These are phyloP conservation scores for Kalmusia sp. DNA, from an alignment of 2,329 filamentous ascomycete species.

Conservation along the genomic window DNA sequence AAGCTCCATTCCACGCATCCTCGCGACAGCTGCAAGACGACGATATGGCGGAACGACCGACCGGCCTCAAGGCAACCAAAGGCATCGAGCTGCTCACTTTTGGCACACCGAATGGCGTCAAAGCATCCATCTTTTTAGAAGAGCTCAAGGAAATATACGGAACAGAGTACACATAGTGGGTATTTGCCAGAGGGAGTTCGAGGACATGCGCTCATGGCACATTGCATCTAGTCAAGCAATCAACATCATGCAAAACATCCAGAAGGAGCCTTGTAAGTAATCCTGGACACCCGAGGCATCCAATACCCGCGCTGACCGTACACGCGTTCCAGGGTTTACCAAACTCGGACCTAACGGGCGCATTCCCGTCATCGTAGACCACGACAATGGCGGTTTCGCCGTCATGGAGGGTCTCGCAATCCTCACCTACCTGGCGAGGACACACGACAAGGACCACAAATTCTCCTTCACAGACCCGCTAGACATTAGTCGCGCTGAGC, in stretches of 20 bases:
- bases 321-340: conserved; percentile 56
- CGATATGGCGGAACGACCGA: conserved; percentile 51
- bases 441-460: conserved; percentile 56
- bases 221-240: conserved; percentile 54
- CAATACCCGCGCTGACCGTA: background rate
- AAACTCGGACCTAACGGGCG: conserved; percentile 69
- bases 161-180: conserved; percentile 17
- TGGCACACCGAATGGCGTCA: conserved; percentile 58
- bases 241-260: conserved; percentile 66
- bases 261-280: conserved; percentile 65
- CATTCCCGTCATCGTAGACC: conserved; percentile 71
- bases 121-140: conserved; percentile 68
- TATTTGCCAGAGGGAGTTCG: background rate
- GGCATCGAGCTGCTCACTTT: conserved; percentile 71
- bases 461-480: conserved; percentile 56
- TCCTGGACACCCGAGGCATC: background rate
- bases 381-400: conserved; percentile 65
- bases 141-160: conserved; percentile 72
- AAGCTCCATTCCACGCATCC: conserved; percentile 29
- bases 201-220: background rate
- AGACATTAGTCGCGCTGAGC: conserved; percentile 58
- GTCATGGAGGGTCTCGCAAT: conserved; percentile 57
- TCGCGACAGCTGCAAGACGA: conserved; percentile 16
- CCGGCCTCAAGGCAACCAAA: conserved; percentile 66
- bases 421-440: conserved; percentile 52